These are phyloP conservation scores for Tilletia caries DNA, from an alignment of 1,284 basidiomycete genomes.

Conservation along the genomic window DNA sequence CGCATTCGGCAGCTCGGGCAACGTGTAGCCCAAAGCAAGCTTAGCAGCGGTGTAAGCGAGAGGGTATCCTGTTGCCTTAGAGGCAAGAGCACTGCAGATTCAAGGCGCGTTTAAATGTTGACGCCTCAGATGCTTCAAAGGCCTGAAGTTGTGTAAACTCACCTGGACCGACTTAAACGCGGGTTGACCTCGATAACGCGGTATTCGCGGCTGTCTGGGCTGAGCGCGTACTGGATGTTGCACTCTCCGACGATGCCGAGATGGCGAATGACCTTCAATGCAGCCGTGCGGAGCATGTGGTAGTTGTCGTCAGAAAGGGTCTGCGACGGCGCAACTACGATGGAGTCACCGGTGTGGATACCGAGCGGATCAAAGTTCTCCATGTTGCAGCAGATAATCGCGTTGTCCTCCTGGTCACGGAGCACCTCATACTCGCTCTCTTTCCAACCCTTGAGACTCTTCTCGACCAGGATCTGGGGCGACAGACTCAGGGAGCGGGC, in stretches of 20 bases:
- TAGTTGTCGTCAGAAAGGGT: conserved; percentile 92
- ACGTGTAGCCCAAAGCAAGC: conserved; percentile 95
- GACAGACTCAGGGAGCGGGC: conserved; percentile 85
- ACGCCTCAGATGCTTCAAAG: not conserved
- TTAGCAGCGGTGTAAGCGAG: conserved; percentile 99
- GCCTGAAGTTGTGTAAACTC: not conserved
- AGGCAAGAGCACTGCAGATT: conserved; percentile 74
- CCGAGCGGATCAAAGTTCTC: conserved; percentile 99
- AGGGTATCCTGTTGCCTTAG: conserved; percentile 98
- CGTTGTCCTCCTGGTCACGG: conserved; percentile 80
- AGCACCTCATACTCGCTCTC: conserved; percentile 99
- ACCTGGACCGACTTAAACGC: conserved; percentile 43
- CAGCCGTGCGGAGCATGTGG: conserved; percentile 96
- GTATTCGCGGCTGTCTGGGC: conserved; percentile 87
- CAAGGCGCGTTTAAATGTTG: conserved; percentile 17
- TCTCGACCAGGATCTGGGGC: conserved; percentile 95
- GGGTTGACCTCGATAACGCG: conserved; percentile 73
- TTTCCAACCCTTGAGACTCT: conserved; percentile 99
- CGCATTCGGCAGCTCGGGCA: conserved; percentile 95
- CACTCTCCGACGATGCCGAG: conserved; percentile 98
- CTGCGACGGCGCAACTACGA: conserved; percentile 97
- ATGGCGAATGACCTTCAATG: conserved; percentile 95
- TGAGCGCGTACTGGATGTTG: conserved; percentile 97
- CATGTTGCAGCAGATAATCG: conserved; percentile 95
- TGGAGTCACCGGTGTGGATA: conserved; percentile 99